Base-by-base conservation (phyloP, 768 basidiomycete genomes). In the Paxillus rubicundulus region DNA sequence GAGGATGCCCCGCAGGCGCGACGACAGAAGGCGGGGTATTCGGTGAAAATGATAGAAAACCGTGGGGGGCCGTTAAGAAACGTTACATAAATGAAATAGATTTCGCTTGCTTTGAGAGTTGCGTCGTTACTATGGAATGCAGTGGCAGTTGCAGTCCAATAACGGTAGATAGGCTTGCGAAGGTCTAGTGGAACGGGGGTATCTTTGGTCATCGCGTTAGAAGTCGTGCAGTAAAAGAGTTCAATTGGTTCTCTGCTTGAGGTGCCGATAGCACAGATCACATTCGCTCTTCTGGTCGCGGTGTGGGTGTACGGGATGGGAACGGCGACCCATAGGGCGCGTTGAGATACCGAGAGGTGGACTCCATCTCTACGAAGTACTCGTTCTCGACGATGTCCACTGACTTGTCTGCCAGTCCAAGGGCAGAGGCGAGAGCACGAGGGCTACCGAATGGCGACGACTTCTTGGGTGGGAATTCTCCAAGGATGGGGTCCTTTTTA, bases 401-500 rank as follows among this genome's bases (percentile, higher is more conserved):
- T 14, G 66, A 45, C 50, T 61, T 72, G 8, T 61, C 74, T 39
- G 57, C 58, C 18, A 79, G 58, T 12, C 75, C 77, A 40, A 83
- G 73, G 9, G 81, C 78, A 51, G 73, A 75, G 9, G 80, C 78
- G 52, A 82, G 71, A 18, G 73, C 74, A 38, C 74, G 74, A 3
- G 80, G 77, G 54, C 75, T 81, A 18, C 75, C 77, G 56, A 80
- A 80, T 5, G 78, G 72, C 20, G 76, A 74, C 34, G 73, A 72
- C 60, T 74, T 78, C 61, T 72, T 73, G 24, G 73, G 68, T 37
- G 72, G 61, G 55, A 84, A 80, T 49, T 85, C 79, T 14, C 85
- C 84, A 3, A 86, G 70, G 53, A 87, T 84, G 20, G 82, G 82
- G 50, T 78, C 79, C 53, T 77, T 74, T 42, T 77, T 70, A 45